Evolutionary conservation across 1,284 basidiomycete species (phyloP).

Genomic region (Moesziomyces sp.): DNA sequence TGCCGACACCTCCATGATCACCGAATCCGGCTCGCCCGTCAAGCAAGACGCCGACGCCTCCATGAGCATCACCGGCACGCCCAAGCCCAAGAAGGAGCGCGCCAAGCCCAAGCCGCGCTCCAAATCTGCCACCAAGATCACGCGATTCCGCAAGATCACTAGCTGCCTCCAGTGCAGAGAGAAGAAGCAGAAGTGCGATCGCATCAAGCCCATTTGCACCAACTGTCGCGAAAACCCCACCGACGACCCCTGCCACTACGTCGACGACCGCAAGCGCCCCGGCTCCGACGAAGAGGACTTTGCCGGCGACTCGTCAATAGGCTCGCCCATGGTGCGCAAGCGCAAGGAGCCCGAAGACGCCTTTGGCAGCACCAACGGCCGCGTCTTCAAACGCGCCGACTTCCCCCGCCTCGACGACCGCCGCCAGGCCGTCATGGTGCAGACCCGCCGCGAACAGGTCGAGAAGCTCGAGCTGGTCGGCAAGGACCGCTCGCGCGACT

Average conservation of each 20-base stretch:
- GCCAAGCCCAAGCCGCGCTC: slow-evolving; percentile 53
- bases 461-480: slow-evolving; percentile 47
- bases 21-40: slow-evolving; percentile 23
- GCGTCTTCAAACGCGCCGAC: slow-evolving; percentile 39
- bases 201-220: slow-evolving; percentile 56
- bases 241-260: slow-evolving; percentile 52
- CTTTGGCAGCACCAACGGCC: slow-evolving; percentile 10
- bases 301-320: slow-evolving; percentile 38
- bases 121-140: slow-evolving; percentile 58
- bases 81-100: slow-evolving; percentile 49
- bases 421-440: slow-evolving; percentile 33
- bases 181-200: slow-evolving; percentile 63
- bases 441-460: slow-evolving; percentile 42
- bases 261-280: slow-evolving; percentile 48
- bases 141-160: slow-evolving; percentile 59
- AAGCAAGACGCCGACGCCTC: slow-evolving; percentile 25
- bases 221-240: slow-evolving; percentile 53
- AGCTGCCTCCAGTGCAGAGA: slow-evolving; percentile 59
- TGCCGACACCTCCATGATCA: slow-evolving; percentile 40
- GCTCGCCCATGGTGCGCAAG: slow-evolving; percentile 45
- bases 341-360: slow-evolving; percentile 41
- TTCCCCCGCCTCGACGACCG: slow-evolving; percentile 40
- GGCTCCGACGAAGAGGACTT: slow-evolving; percentile 42
- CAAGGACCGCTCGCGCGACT: slow-evolving; percentile 43
- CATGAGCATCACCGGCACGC: slow-evolving; percentile 25